A percentile compares a stretch with the other conserved stretches of the same genome.
Evolutionary conservation across 257 asterid genomes (phyloP).

Genomic region (Haberlea rhodopensis): DNA sequence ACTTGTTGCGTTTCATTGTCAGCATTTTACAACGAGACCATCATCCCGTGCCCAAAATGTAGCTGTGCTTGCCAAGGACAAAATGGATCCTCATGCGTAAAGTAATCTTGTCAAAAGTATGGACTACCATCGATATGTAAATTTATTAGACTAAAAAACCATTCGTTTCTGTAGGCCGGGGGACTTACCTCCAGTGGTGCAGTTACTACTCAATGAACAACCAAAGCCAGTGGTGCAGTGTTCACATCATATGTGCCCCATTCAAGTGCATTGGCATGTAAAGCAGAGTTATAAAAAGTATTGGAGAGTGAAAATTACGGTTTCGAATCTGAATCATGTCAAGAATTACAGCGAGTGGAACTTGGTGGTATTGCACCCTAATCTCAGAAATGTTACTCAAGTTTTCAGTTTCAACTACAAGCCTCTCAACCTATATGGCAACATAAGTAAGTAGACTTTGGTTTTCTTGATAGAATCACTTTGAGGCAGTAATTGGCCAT

Average conservation of each 20-base stretch:
- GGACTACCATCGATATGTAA: neutral
- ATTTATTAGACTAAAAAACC: neutral
- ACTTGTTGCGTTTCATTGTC: conserved; percentile 76
- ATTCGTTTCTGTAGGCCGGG: conserved; percentile 36
- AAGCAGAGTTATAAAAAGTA: conserved; percentile 57
- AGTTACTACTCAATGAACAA: conserved; percentile 36
- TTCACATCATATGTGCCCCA: conserved; percentile 71
- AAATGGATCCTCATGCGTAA: conserved; percentile 40
- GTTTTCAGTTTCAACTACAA: conserved; percentile 83
- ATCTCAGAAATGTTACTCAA: conserved; percentile 47
- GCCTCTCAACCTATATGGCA: conserved; percentile 59
- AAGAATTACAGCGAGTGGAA: conserved; percentile 68
- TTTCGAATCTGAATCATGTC: conserved; percentile 50
- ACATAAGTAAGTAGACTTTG: conserved; percentile 45
- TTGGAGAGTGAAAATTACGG: conserved; percentile 80
- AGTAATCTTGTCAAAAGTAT: conserved; percentile 29
- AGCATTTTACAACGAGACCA: conserved; percentile 62
- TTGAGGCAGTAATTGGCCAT: neutral
- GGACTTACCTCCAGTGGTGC: conserved; percentile 44
- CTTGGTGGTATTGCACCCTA: conserved; percentile 76
- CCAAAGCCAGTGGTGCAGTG: conserved; percentile 50
- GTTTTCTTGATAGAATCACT: neutral
- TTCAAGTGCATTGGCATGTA: conserved; percentile 78
- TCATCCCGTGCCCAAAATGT: conserved; percentile 63
- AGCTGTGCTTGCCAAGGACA: conserved; percentile 69